Conservation (phyloP, 129 eudicot genomes). For the carrot (Daucus carota) region DH1_v3.0 NC_030384.2:49558501-49559000, state of each 20-base stretch:
- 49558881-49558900: conserved; percentile 27
- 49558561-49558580: background rate
- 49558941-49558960: background rate
- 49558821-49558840: conserved; percentile 47
- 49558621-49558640: conserved; percentile 28
- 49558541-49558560: background rate
- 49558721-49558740: background rate
- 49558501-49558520: no score
- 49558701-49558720: background rate
- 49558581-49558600: conserved; percentile 29
- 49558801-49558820: conserved; percentile 49
- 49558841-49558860: conserved; percentile 47
- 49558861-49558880: conserved; percentile 25
- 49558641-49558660: conserved; percentile 28
- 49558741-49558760: background rate
- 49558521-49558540: background rate
- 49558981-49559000: background rate
- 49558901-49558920: conserved; percentile 42
- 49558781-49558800: conserved; percentile 41
- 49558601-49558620: conserved; percentile 30
- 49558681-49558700: background rate
- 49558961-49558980: background rate
- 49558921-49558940: conserved; percentile 38
- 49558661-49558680: conserved; percentile 40
- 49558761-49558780: conserved; percentile 15